Base-by-base conservation (phyloP, 2,329 filamentous ascomycete genomes). In the Colletotrichum sp. region DNA sequence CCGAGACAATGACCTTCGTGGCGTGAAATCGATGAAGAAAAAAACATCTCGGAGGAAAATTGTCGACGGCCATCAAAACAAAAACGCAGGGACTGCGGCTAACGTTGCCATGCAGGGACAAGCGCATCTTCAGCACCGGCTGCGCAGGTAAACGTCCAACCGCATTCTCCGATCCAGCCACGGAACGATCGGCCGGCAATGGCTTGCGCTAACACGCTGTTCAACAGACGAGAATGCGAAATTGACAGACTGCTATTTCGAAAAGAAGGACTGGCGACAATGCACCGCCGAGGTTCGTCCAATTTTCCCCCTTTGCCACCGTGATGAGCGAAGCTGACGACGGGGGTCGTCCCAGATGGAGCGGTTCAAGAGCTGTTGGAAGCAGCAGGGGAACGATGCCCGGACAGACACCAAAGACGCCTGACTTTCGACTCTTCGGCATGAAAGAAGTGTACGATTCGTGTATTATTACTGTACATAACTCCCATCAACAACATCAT, bases 121-220 rank as follows among this genome's bases (percentile, higher is more conserved):
- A 98, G 90, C 91, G 97, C 83, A 99, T 99, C 85, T 98, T 95
- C 88, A 98, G 95, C 88, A 99, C 96, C 4, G 97, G 96, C 75
- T 99, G 96, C 83, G 92, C 96, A 85, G 93, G 96, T 98, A 87
- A 52, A 21, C 82, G 87, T 9, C 82, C 87, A 13, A 62, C 68
- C 18, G 15, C 70, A 59, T 70, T 62, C 32, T 55, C 68, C 16
- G 24, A 36, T 34, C 26, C 49, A 15, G 55, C 36, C 24, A 24
- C 59, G 24, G 30, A 44, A 49, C 59, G 39, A 12, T n/a, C 30
- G n/a, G n/a, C 15, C 36, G 60, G 30, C 7, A 32, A 26, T 68
- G 10, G 57, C n/a, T 10, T 18, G 24, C 55, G 60, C 63, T 77
- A 60, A 72, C 64, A 13, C 2, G 21, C 12, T 8, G 32, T 6